Conservation (phyloP, 805 yeast genomes). For the Metschnikowia henanensis region DNA sequence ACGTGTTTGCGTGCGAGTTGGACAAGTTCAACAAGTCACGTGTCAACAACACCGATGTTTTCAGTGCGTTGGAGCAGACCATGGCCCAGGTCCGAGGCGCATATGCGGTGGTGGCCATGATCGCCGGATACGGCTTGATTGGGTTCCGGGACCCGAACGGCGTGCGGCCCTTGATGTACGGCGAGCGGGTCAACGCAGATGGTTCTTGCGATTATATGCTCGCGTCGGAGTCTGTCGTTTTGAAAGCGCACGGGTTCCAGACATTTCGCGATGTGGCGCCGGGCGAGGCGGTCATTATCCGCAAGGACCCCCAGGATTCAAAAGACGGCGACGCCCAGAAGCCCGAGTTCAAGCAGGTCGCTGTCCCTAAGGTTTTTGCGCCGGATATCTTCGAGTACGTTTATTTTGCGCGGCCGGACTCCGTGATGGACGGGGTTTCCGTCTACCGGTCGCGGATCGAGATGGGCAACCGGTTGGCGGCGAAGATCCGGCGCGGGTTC, state of each 20-base stretch:
- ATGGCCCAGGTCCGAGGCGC: conserved; percentile 87
- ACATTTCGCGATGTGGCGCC: conserved; percentile 83
- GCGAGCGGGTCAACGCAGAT: conserved; percentile 69
- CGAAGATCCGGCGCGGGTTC: conserved; percentile 51
- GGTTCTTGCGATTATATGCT: conserved; percentile 87
- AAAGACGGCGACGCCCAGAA: conserved; percentile 30
- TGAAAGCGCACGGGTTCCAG: conserved; percentile 86
- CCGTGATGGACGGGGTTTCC: conserved; percentile 94
- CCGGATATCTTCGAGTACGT: conserved; percentile 98
- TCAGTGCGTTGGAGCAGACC: conserved; percentile 82
- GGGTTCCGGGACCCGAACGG: conserved; percentile 99
- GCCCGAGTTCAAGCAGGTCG: conserved; percentile 88
- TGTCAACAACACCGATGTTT: conserved; percentile 87
- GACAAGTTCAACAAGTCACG: conserved; percentile 91
- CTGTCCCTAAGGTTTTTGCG: conserved; percentile 71
- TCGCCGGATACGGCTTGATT: conserved; percentile 93
- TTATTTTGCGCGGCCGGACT: conserved; percentile 97
- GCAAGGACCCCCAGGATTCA: conserved; percentile 71
- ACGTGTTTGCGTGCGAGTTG: conserved; percentile 88
- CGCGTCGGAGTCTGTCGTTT: conserved; percentile 92
- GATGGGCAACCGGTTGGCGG: conserved; percentile 91
- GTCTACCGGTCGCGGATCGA: conserved; percentile 90
- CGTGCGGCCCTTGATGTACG: conserved; percentile 85
- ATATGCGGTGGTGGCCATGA: conserved; percentile 92
- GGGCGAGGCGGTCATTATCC: conserved; percentile 95